Base-by-base conservation (phyloP, 495 filamentous ascomycete genomes). In the Neurospora intermedia region DNA sequence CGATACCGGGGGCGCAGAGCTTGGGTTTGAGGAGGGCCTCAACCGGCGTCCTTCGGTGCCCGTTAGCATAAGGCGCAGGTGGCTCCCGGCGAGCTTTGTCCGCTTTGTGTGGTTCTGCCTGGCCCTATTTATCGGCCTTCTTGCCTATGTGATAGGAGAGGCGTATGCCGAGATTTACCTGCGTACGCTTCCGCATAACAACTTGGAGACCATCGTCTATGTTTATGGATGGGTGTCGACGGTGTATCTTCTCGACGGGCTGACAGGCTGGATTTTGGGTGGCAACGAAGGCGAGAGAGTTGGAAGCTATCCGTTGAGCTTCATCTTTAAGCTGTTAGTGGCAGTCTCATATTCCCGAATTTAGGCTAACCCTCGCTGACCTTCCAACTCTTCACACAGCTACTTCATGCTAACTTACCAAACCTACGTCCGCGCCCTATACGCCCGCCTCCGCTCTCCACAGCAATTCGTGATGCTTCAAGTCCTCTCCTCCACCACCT, bases 351-450 rank as follows among this genome's bases (percentile, higher is more conserved):
- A 2, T 20, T 18, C 41, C 41, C 70, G 10, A 4, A 15, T 18
- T n/a, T 54, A 31, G 13, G 15, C 3, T 23, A 2, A 27, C 6
- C n/a, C 27, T 43, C 23, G 40, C 20, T 18, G 39, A 35, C 46
- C 38, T 18, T 6, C 70, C 69, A 40, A 74, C 45, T 48, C 78
- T 81, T 69, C 79, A 75, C 38, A n/a, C n/a, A 88, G 87, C 69
- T 91, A 90, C 78, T 91, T 89, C 78, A 85, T 85, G 78, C 78
- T 90, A 20, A 91, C 89, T 2, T 91, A 91, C 81, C 89, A 91
- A 80, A 91, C 88, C 3, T 91, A 90, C 80, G 89, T 91, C n/a
- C 87, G 89, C 39, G 89, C 89, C 7, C 75, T 91, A n/a, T 91
- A 90, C 75, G 88, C 89, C 16, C 86, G 89, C 15, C 83, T 91